These are phyloP conservation scores for Mediolabrus comicus DNA, from an alignment of 108 stramenopile species.

Conservation along the genomic window DNA sequence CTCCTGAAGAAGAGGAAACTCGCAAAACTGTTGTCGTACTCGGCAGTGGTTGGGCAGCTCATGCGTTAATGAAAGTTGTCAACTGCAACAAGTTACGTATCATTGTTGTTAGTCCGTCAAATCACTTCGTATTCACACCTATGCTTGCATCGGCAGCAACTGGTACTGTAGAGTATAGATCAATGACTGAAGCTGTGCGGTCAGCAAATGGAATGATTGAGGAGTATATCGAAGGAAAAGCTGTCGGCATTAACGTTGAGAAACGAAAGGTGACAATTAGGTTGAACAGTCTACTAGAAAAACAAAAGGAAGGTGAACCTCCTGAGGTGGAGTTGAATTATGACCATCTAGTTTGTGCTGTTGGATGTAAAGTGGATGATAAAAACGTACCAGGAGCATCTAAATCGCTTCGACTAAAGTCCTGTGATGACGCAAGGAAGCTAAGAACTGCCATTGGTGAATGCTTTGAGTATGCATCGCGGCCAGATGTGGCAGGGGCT, in stretches of 20 bases:
- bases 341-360: constrained; percentile 32
- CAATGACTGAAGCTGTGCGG: constrained; percentile 74
- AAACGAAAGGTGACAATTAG: constrained; percentile 40
- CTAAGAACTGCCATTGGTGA: no score
- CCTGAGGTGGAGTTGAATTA: no score
- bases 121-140: constrained; percentile 83
- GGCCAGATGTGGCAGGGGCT: constrained; percentile 16
- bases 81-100: constrained; percentile 57
- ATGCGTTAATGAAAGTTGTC: constrained; percentile 61
- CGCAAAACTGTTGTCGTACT: constrained; percentile 35
- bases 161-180: constrained; percentile 69
- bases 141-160: constrained; percentile 69
- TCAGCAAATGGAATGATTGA: constrained; percentile 41
- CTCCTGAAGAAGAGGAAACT: constrained; percentile 18
- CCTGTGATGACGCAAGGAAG: no score
- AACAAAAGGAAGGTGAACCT: no score
- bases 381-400: no score
- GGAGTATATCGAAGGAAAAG: constrained; percentile 56
- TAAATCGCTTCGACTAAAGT: no score
- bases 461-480: background rate
- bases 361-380: constrained; percentile 38
- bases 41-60: constrained; percentile 53
- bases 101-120: constrained; percentile 61
- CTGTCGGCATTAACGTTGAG: constrained; percentile 38
- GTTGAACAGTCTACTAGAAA: no score